A percentile compares a stretch with the other conserved stretches of the same genome.
Evolutionary conservation across 441 rosid genomes (phyloP).

Genomic region (Eutrema salsugineum): DNA sequence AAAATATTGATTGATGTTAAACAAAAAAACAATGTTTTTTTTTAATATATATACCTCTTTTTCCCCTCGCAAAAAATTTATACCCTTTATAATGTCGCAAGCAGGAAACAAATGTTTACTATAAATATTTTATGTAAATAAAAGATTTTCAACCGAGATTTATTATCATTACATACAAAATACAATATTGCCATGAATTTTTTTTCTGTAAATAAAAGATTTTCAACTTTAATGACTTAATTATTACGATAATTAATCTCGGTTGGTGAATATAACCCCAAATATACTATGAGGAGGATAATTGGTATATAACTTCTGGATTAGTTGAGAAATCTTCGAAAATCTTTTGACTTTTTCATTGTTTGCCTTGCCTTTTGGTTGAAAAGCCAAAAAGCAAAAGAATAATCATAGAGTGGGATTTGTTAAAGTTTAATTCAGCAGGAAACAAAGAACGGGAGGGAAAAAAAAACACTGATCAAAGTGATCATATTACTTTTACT

Average conservation of each 20-base stretch:
- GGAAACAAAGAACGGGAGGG: neutral
- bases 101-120: no score
- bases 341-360: conserved; percentile 37
- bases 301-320: conserved; percentile 7
- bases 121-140: no score
- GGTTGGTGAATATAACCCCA: conserved; percentile 19
- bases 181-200: neutral
- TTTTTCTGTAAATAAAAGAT: neutral
- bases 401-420: conserved; percentile 34
- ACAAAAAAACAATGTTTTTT: no score
- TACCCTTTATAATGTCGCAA: no score
- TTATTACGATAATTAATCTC: conserved; percentile 19
- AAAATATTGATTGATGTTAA: neutral
- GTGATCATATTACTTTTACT: conserved; percentile 21
- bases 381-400: conserved; percentile 36
- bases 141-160: no score
- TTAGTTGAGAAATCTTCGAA: conserved; percentile 34
- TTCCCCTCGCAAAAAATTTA: neutral
- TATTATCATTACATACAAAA: neutral
- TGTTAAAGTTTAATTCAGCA: conserved; percentile 29
- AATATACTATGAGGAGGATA: conserved; percentile 4
- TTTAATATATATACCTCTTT: neutral
- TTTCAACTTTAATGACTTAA: conserved; percentile 5
- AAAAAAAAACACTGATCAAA: conserved; percentile 3
- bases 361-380: conserved; percentile 37